Evolutionary conservation across 352 stramenopile species (phyloP).

Genomic region (Pythium rhizo-oryzae): DNA sequence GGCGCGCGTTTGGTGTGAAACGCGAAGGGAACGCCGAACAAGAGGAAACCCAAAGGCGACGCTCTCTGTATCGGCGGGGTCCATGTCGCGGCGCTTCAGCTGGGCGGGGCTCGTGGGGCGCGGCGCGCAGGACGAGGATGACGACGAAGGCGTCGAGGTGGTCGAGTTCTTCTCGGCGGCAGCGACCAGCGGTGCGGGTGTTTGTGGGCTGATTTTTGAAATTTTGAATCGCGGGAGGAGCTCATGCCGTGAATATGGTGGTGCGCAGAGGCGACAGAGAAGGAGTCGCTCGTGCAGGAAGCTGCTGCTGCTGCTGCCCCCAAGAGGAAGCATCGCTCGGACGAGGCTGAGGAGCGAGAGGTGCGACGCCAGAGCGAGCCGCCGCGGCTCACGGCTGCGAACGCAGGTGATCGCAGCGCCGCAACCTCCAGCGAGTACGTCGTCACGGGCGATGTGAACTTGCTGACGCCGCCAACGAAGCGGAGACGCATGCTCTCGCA

Average conservation of each 20-base stretch:
- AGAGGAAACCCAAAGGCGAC: not conserved
- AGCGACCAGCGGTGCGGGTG: conserved; percentile 12
- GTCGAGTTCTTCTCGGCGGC: conserved; percentile 29
- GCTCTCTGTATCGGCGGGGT: not conserved
- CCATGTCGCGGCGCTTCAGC: conserved; percentile 22
- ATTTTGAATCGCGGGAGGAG: conserved; percentile 15
- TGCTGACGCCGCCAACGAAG: conserved; percentile 34
- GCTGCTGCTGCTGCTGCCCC: not conserved
- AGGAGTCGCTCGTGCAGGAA: conserved; percentile 2
- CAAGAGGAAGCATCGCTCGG: conserved; percentile 21
- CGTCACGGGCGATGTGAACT: conserved; percentile 14
- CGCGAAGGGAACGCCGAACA: not conserved
- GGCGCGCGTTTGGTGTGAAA: not conserved
- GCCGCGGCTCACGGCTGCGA: not conserved
- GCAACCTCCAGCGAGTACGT: conserved; percentile 3
- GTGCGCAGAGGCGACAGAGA: conserved; percentile 18
- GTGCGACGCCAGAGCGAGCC: not conserved
- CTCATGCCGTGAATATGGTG: not conserved
- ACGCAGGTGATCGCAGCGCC: too few species aligned
- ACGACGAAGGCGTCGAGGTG: conserved; percentile 28
- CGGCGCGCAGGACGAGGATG: conserved; percentile 1
- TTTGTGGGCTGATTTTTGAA: conserved; percentile 11
- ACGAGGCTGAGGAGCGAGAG: conserved; percentile 4
- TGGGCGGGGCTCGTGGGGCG: conserved; percentile 10
- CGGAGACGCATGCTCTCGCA: conserved; percentile 25